Conservation (phyloP, 768 basidiomycete species). For the Kwoniella shandongensis region DNA sequence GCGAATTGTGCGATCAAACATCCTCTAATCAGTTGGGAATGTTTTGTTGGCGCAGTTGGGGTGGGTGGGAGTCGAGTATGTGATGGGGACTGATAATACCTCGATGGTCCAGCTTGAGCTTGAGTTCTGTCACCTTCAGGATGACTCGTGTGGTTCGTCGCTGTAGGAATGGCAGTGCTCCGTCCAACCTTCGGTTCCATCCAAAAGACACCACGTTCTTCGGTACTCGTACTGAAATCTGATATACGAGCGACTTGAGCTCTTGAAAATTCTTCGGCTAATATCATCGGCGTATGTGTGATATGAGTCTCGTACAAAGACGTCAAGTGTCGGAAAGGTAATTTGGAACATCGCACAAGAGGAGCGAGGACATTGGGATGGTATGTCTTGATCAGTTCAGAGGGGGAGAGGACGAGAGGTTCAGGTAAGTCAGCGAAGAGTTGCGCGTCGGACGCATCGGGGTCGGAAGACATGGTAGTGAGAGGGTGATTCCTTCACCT, state of each 20-base stretch:
- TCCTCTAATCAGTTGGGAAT: slow-evolving; percentile 52
- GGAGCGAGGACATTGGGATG: slow-evolving; percentile 55
- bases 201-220: slow-evolving; percentile 57
- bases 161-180: not conserved
- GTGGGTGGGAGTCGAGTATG: slow-evolving; percentile 33
- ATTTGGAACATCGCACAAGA: slow-evolving; percentile 57
- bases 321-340: slow-evolving; percentile 57
- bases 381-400: slow-evolving; percentile 51
- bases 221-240: slow-evolving; percentile 55
- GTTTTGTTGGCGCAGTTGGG: slow-evolving; percentile 26
- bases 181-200: slow-evolving; percentile 40
- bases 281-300: slow-evolving; percentile 59
- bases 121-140: not conserved
- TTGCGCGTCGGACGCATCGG: slow-evolving; percentile 11
- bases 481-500: not conserved
- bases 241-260: slow-evolving; percentile 55
- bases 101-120: not conserved
- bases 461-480: slow-evolving; percentile 6
- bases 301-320: slow-evolving; percentile 57
- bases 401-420: slow-evolving; percentile 42
- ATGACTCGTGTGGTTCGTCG: not conserved
- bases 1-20: slow-evolving; percentile 58
- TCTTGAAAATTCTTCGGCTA: slow-evolving; percentile 57
- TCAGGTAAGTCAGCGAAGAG: slow-evolving; percentile 31
- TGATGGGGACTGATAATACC: slow-evolving; percentile 18